A percentile compares a stretch with the other conserved stretches of the same genome.
Evolutionary conservation across 2,329 filamentous ascomycete genomes (phyloP).

Genomic region (Cladosporium oxysporum): DNA sequence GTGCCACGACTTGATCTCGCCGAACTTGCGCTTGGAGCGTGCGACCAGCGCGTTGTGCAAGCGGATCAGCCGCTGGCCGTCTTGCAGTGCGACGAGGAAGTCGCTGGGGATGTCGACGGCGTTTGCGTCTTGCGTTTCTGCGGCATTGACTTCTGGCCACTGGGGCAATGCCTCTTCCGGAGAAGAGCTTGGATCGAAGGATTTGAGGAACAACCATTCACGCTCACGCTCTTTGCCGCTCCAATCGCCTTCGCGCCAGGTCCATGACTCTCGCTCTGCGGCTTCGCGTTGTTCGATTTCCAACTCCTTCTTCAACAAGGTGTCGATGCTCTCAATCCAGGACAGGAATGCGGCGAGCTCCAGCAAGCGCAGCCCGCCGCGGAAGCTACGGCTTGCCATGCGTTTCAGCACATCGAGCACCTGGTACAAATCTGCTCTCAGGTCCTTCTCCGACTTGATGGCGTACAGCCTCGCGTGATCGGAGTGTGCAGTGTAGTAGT

Average conservation of each 20-base stretch:
- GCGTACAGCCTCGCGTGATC: conserved; percentile 79
- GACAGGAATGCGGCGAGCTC: conserved; percentile 73
- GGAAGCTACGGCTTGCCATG: conserved; percentile 85
- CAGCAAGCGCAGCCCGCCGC: conserved; percentile 74
- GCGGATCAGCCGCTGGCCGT: conserved; percentile 77
- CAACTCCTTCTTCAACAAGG: conserved; percentile 75
- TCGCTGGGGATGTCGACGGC: conserved; percentile 43
- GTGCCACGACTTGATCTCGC: conserved; percentile 84
- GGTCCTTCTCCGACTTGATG: conserved; percentile 83
- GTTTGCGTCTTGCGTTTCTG: conserved; percentile 15
- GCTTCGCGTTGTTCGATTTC: conserved; percentile 73
- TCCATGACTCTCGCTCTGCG: conserved; percentile 69
- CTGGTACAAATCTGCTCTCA: conserved; percentile 78
- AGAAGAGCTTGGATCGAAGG: conserved; percentile 62
- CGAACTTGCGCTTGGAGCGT: conserved; percentile 83
- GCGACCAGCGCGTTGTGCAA: conserved; percentile 88
- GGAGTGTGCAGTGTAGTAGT: conserved; percentile 94
- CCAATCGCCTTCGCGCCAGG: conserved; percentile 77
- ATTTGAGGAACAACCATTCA: conserved; percentile 78
- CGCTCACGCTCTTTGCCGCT: conserved; percentile 72
- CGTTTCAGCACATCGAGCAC: conserved; percentile 90
- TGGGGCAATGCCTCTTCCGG: conserved; percentile 60
- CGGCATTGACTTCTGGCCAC: conserved; percentile 56
- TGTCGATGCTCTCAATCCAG: conserved; percentile 79
- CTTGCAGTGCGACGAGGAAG: conserved; percentile 76